Evolutionary conservation across 371 early-diverging fungal species (phyloP), one percentile per base, ranked within the genome.

Genomic region (Syncephalastrum racemosum): DNA sequence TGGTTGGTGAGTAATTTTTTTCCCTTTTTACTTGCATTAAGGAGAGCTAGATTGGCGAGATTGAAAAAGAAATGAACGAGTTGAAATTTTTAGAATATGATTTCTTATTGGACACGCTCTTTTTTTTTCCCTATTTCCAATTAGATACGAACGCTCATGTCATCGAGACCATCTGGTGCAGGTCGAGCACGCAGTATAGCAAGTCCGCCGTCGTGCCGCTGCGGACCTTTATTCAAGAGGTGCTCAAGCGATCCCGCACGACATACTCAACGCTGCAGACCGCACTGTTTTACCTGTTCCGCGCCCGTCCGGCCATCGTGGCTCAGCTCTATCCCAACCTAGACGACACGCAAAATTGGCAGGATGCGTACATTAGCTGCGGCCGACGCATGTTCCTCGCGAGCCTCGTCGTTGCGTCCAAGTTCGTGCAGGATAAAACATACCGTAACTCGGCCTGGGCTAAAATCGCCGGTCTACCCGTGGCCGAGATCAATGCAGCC

Each of bases 401-500:
- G 4, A 88, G 90, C 7, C 62, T 91, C 16, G 84, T 90, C 20
- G 75, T 88, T 20, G 91, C 91, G 4, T 86, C 87, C 40, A 91
- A 91, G 64, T 91, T 88, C 64, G 84, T 89, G 31, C 84, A 83
- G 57, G 92, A 91, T 63, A 78, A 84, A 58, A 86, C 90, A 31
- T 91, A 87, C 58, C 85, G 90, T 20, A 91, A 90, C 75, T 81
- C 82, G 55, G 88, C 90, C 10, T 91, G 91, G 92, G 84, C 88
- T 52, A 87, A 87, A 67, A 84, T 92, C 41, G 88, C 92, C 22
- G 83, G 86, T 41, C 67, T 91, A n/a, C 81, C 87, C 6, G 79
- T 87, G 14, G 45, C 71, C 18, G 89, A 91, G 72, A 84, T 92
- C 61, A 84, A 86, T 70, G 70, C 80, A 36, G 88, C 89, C 62